Base-by-base conservation (phyloP, 2,329 filamentous ascomycete genomes). In the Scedosporium aurantiacum region DNA sequence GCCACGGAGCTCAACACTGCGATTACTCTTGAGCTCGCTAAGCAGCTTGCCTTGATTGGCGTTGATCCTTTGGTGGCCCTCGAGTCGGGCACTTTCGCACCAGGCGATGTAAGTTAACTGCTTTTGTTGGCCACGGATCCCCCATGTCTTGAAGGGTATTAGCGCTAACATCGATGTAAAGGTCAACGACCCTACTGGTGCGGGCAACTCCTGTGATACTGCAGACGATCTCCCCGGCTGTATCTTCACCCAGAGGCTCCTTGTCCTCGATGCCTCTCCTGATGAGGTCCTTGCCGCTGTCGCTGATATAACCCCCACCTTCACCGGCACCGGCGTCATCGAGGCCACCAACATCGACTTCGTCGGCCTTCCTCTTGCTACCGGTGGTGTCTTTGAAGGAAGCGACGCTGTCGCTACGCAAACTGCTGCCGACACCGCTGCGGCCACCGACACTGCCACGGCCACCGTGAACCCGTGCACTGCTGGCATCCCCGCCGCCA, bases 31-130 rank as follows among this genome's bases (percentile, higher is more conserved):
- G 78, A 78, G 54, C 74, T 87, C 3, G 85, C 85, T 18, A 72
- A 75, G 60, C 82, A 87, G 72, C 81, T 88, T 59, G 78, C 79
- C 21, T 73, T 76, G 4, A 76, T 88, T 64, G 85, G 86, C 14
- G 86, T 82, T 32, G 81, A 89, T 69, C 83, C 85, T 16, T 74
- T 79, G 57, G 73, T 82, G 41, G 86, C 86, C 45, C 80, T 87
- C 58, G 74, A 83, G 64, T 77, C 79, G 32, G 84, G 82, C 61
- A 88, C 85, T 4, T 89, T 88, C 68, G 79, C 77, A 4, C 82
- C 85, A 16, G 85, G 85, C 59, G 65, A 79, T 65, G 74, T 84
- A 67, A 73, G 77, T 67, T 27, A 18, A 55, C 37, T 12, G 23
- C 21, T n/a, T 43, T 21, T 60, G 18, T 45, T 25, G 25, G 21